Evolutionary conservation across 2,329 filamentous ascomycete species (phyloP).

Genomic region (Hymenoscyphus occultus): DNA sequence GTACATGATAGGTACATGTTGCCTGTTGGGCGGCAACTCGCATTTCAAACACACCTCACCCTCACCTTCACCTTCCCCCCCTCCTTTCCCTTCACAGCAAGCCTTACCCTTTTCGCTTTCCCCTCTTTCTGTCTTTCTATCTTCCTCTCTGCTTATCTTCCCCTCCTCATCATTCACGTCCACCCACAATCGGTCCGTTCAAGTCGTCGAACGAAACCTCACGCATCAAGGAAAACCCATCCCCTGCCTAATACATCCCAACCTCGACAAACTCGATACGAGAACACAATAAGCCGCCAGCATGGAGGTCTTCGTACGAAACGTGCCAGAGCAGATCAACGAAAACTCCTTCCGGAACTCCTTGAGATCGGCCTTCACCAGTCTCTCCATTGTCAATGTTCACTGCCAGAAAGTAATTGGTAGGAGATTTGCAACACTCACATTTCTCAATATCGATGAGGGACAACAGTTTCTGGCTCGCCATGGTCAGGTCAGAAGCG

Average conservation of each 20-base stretch:
- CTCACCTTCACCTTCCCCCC: too few species aligned
- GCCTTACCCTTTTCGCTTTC: too few species aligned
- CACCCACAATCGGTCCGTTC: too few species aligned
- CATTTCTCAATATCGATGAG: constrained; percentile 42
- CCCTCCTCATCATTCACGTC: too few species aligned
- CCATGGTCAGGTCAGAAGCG: constrained; percentile 23
- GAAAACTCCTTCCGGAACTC: constrained; percentile 13
- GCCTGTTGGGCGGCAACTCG: too few species aligned
- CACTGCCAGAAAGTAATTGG: constrained; percentile 43
- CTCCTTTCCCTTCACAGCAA: too few species aligned
- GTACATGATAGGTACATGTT: too few species aligned
- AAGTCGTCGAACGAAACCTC: too few species aligned
- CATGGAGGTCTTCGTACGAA: constrained; percentile 14
- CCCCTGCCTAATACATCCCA: neutral
- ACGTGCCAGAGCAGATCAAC: constrained; percentile 11
- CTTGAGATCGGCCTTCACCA: constrained; percentile 15
- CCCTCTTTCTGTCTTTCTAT: too few species aligned
- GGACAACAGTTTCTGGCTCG: constrained; percentile 44
- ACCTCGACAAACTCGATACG: neutral
- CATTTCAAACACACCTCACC: too few species aligned
- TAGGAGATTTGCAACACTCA: constrained; percentile 44
- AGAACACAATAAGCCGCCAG: neutral
- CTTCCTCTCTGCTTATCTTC: too few species aligned
- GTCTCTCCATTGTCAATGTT: constrained; percentile 41
- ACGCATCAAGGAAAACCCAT: too few species aligned